These are phyloP conservation scores for Corinectria fuckeliana DNA, from an alignment of 2,329 filamentous ascomycete species.

Conservation along the genomic window DNA sequence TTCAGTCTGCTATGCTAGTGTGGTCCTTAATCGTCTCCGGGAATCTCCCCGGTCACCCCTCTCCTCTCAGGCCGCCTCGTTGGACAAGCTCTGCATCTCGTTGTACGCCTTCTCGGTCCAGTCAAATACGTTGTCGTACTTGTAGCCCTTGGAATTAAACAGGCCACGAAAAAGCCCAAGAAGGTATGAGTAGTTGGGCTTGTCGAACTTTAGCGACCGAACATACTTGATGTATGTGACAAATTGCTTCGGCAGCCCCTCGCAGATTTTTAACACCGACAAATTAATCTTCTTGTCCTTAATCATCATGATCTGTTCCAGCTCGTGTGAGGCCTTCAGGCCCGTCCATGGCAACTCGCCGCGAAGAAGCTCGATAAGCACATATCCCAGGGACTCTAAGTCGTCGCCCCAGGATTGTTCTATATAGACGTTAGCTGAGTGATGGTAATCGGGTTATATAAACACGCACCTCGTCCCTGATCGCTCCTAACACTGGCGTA, in stretches of 20 bases:
- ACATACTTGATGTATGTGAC: conserved; percentile 80
- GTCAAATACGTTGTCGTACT: conserved; percentile 81
- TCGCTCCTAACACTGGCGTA: conserved; percentile 33
- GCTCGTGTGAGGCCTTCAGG: conserved; percentile 73
- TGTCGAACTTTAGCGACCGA: conserved; percentile 75
- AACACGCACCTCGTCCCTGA: conserved; percentile 23
- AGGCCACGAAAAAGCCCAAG: conserved; percentile 78
- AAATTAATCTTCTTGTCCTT: conserved; percentile 48
- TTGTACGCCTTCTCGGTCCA: conserved; percentile 60
- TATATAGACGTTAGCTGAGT: conserved; percentile 29
- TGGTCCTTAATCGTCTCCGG: too few relatives aligned
- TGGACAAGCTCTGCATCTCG: conserved; percentile 23
- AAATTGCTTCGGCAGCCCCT: conserved; percentile 77
- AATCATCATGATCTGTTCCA: conserved; percentile 63
- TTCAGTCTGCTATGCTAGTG: too few relatives aligned
- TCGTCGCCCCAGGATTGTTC: conserved; percentile 78
- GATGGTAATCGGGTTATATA: background rate
- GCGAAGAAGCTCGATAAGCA: conserved; percentile 79
- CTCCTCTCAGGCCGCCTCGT: too few relatives aligned
- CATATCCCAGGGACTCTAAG: conserved; percentile 77
- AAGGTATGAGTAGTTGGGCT: conserved; percentile 78
- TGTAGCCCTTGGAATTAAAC: conserved; percentile 74
- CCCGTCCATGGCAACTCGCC: conserved; percentile 78
- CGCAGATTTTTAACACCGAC: conserved; percentile 73
- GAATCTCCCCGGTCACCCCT: too few relatives aligned